Conservation (phyloP, 1,284 basidiomycete species). For the Sparassis latifolia region DNA sequence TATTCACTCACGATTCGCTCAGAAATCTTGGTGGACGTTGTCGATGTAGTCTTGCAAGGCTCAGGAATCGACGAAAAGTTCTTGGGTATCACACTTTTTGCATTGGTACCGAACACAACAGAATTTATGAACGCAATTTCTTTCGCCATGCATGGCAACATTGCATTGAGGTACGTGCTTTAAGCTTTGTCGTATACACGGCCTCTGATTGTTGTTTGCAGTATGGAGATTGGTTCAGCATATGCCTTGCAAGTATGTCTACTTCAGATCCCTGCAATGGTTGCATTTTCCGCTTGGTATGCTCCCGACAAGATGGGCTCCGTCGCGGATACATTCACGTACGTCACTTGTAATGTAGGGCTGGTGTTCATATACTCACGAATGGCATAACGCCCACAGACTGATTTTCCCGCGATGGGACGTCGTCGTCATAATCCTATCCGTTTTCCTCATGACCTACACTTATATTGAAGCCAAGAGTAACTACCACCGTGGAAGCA, state of each 20-base stretch:
- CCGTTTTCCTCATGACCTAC: slow-evolving; percentile 96
- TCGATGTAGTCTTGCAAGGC: slow-evolving; percentile 91
- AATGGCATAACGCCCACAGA: slow-evolving; percentile 33
- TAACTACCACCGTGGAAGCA: slow-evolving; percentile 95
- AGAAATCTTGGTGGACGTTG: slow-evolving; percentile 94
- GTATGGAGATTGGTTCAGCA: slow-evolving; percentile 99
- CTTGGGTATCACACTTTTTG: slow-evolving; percentile 93
- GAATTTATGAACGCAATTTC: slow-evolving; percentile 99
- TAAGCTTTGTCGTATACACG: not conserved
- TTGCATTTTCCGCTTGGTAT: slow-evolving; percentile 95
- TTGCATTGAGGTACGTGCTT: slow-evolving; percentile 75
- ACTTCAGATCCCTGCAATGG: slow-evolving; percentile 98
- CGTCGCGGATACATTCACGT: slow-evolving; percentile 87
- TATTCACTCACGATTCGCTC: slow-evolving; percentile 1
- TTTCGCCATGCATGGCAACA: slow-evolving; percentile 97
- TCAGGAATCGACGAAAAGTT: slow-evolving; percentile 97
- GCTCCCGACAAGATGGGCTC: slow-evolving; percentile 78
- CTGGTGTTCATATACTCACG: slow-evolving; percentile 3
- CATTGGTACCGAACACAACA: slow-evolving; percentile 96
- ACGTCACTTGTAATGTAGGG: slow-evolving; percentile 20
- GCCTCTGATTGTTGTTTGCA: slow-evolving; percentile 25
- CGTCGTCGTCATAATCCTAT: slow-evolving; percentile 89
- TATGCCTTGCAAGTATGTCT: slow-evolving; percentile 98
- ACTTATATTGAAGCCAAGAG: slow-evolving; percentile 98
- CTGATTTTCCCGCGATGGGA: slow-evolving; percentile 99